Conservation (phyloP, 1,284 basidiomycete genomes). For the Ganoderma lingzhi region DNA sequence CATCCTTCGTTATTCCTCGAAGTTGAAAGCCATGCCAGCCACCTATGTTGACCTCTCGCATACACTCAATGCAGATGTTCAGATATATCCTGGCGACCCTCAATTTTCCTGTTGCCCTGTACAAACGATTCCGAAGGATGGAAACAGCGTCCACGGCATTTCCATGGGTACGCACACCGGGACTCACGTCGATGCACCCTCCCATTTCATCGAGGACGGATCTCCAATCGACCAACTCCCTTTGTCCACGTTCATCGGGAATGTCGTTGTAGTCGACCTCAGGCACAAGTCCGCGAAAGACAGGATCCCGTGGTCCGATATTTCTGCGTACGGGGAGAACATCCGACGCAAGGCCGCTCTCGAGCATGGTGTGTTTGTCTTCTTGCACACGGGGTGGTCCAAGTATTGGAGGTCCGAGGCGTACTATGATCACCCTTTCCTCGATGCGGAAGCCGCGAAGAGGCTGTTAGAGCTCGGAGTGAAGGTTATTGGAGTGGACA, state of each 20-base stretch:
- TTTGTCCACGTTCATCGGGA: conserved; percentile 57
- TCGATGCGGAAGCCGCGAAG: conserved; percentile 59
- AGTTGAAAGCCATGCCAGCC: conserved; percentile 3
- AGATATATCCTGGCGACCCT: conserved; percentile 65
- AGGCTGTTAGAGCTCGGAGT: conserved; percentile 58
- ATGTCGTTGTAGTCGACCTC: conserved; percentile 59
- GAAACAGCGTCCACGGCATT: conserved; percentile 58
- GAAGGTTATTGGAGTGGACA: conserved; percentile 65
- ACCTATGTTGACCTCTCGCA: conserved; percentile 60
- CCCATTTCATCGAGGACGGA: conserved; percentile 67
- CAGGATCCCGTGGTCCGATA: conserved; percentile 60
- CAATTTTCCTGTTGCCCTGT: conserved; percentile 44
- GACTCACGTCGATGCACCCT: conserved; percentile 80
- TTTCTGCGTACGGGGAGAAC: conserved; percentile 45
- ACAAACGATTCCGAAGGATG: conserved; percentile 45
- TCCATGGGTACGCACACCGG: conserved; percentile 67
- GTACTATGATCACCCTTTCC: conserved; percentile 72
- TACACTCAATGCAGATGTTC: conserved; percentile 48
- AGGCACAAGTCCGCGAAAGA: conserved; percentile 48
- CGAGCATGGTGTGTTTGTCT: conserved; percentile 36
- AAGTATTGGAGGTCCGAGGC: conserved; percentile 53
- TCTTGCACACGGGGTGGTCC: conserved; percentile 44
- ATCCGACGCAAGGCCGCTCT: conserved; percentile 29
- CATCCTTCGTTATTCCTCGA: neutral
- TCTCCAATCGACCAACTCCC: conserved; percentile 64